Conservation (phyloP, 2,329 filamentous ascomycete species). For the Aspergillus bombycis region DNA sequence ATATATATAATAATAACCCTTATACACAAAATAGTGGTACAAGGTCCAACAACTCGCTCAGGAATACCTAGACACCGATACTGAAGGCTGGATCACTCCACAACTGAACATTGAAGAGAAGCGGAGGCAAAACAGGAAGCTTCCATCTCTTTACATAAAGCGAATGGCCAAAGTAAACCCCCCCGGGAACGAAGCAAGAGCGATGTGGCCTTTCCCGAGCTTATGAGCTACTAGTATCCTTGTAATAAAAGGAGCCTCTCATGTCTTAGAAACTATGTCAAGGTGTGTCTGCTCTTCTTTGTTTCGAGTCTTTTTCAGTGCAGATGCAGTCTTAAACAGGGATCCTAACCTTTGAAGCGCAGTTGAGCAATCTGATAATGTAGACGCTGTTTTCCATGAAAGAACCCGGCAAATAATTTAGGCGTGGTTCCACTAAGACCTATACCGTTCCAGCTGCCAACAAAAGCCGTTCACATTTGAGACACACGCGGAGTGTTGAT, state of each 20-base stretch:
- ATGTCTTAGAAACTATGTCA: no score
- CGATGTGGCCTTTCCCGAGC: slow-evolving; percentile 26
- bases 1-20: no score
- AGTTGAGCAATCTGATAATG: background rate
- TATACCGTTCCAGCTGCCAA: background rate
- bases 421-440: background rate
- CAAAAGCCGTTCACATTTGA: background rate
- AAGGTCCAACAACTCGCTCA: slow-evolving; percentile 31
- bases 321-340: background rate
- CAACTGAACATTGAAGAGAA: slow-evolving; percentile 31
- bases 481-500: background rate
- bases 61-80: slow-evolving; percentile 36
- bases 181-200: slow-evolving; percentile 21
- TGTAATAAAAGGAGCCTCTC: no score
- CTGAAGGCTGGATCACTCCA: slow-evolving; percentile 40
- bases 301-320: no score
- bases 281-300: no score
- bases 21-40: no score
- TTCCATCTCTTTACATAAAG: slow-evolving; percentile 26
- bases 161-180: slow-evolving; percentile 22
- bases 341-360: background rate
- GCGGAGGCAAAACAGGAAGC: slow-evolving; percentile 28
- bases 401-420: background rate
- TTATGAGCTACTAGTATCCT: background rate
- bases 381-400: background rate